Conservation (phyloP, 2,329 filamentous ascomycete genomes). For the Colletotrichum coccodes region DNA sequence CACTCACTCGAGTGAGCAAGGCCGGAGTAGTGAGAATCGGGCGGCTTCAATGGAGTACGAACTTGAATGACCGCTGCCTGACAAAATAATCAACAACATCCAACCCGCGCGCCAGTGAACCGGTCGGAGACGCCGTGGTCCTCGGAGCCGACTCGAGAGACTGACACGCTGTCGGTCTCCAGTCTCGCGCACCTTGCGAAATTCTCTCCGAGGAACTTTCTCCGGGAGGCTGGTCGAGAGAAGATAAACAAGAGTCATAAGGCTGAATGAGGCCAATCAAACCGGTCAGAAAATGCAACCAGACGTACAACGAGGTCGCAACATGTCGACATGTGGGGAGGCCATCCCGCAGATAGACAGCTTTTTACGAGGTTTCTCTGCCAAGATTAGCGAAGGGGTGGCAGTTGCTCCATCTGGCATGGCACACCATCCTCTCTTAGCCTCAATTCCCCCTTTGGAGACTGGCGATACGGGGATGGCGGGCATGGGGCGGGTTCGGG, state of each 20-base stretch:
- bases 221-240: background rate
- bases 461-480: conserved; percentile 3
- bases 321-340: background rate
- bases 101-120: background rate
- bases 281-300: background rate
- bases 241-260: background rate
- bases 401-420: conserved; percentile 16
- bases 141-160: background rate
- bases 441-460: background rate
- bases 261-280: conserved; percentile 8
- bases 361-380: conserved; percentile 6
- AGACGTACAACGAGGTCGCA: background rate
- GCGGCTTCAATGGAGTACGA: background rate
- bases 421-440: background rate
- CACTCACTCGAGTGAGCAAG: background rate
- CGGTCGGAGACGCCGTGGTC: conserved; percentile 18
- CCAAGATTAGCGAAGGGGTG: conserved; percentile 23
- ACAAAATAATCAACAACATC: background rate
- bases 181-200: background rate
- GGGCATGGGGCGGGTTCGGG: background rate
- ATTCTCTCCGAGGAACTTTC: background rate
- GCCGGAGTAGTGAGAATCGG: background rate
- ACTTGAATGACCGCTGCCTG: background rate
- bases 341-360: background rate
- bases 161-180: background rate